Evolutionary conservation across 2,329 filamentous ascomycete species (phyloP).

Genomic region (Penicillium fuscoglaucum): DNA sequence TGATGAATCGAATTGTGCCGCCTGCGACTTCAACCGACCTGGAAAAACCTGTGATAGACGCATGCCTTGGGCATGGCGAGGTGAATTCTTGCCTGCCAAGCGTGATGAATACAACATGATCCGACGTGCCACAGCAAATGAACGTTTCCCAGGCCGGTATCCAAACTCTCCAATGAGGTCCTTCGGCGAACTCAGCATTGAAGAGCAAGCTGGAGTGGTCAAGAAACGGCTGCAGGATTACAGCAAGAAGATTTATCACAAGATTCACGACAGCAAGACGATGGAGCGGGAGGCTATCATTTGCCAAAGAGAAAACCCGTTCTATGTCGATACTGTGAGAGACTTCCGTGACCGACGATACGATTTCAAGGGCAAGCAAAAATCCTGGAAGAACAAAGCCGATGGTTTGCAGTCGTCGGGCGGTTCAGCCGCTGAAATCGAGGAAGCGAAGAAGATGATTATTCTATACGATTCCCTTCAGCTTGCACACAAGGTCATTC

Average conservation of each 20-base stretch:
- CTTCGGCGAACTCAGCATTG: slow-evolving; percentile 76
- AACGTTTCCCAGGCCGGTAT: slow-evolving; percentile 79
- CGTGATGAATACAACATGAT: slow-evolving; percentile 99
- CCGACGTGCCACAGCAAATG: slow-evolving; percentile 83
- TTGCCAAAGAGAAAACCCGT: slow-evolving; percentile 95
- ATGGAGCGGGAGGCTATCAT: slow-evolving; percentile 96
- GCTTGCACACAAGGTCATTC: slow-evolving; percentile 95
- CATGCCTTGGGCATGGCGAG: slow-evolving; percentile 96
- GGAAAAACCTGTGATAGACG: slow-evolving; percentile 96
- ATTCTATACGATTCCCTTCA: slow-evolving; percentile 93
- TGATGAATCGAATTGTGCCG: slow-evolving; percentile 89
- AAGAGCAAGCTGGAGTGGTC: slow-evolving; percentile 78
- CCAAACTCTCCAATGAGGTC: slow-evolving; percentile 68
- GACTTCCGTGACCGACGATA: slow-evolving; percentile 96
- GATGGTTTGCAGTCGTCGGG: slow-evolving; percentile 81
- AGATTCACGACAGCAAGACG: slow-evolving; percentile 92
- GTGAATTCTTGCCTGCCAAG: slow-evolving; percentile 93
- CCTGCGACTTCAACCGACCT: slow-evolving; percentile 96
- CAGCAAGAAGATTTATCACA: slow-evolving; percentile 99
- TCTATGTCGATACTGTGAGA: slow-evolving; percentile 95
- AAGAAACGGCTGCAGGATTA: slow-evolving; percentile 89
- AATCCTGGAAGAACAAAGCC: slow-evolving; percentile 97
- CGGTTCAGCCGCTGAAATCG: slow-evolving; percentile 72
- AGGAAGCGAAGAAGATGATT: slow-evolving; percentile 98
- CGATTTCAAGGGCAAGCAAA: slow-evolving; percentile 97